These are phyloP conservation scores for Alnus rubra DNA, from an alignment of 306 rosid genomes.

Conservation along the genomic window DNA sequence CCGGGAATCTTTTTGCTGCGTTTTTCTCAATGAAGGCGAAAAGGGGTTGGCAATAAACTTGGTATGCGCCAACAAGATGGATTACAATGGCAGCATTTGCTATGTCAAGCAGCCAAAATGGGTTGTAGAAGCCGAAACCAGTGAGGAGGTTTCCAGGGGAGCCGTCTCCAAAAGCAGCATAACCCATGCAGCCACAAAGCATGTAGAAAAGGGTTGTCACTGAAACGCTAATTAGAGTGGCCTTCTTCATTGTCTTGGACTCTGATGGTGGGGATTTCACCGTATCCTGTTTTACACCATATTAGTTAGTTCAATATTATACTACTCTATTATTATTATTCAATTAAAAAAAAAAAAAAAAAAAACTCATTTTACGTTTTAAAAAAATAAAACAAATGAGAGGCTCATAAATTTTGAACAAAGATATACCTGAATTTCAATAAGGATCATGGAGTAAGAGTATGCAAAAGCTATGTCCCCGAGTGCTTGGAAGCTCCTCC, in stretches of 20 bases:
- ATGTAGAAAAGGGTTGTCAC: slow-evolving; percentile 75
- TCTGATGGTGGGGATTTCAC: slow-evolving; percentile 73
- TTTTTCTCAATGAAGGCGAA: slow-evolving; percentile 62
- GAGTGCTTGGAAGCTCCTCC: slow-evolving; percentile 84
- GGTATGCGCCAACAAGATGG: slow-evolving; percentile 87
- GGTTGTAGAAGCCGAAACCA: slow-evolving; percentile 75
- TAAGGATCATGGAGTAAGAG: slow-evolving; percentile 77
- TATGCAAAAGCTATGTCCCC: slow-evolving; percentile 90
- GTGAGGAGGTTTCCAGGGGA: slow-evolving; percentile 79
- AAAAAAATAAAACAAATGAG: neutral
- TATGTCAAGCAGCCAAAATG: slow-evolving; percentile 77
- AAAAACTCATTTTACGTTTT: neutral
- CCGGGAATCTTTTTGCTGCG: slow-evolving; percentile 35
- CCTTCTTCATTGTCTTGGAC: slow-evolving; percentile 70
- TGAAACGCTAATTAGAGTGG: slow-evolving; percentile 47
- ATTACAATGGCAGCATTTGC: slow-evolving; percentile 77
- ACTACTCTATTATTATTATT: too few species aligned
- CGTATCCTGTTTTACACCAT: slow-evolving; percentile 53
- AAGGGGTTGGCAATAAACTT: slow-evolving; percentile 73
- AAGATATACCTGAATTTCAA: slow-evolving; percentile 79
- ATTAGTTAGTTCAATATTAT: neutral
- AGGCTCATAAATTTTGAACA: neutral
- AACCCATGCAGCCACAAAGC: slow-evolving; percentile 81
- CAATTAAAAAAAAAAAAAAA: too few species aligned
- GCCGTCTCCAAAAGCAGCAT: slow-evolving; percentile 69